Evolutionary conservation across 257 asterid species (phyloP), one percentile per base, ranked within the genome.

Genomic region (Knoxia roxburghii): DNA sequence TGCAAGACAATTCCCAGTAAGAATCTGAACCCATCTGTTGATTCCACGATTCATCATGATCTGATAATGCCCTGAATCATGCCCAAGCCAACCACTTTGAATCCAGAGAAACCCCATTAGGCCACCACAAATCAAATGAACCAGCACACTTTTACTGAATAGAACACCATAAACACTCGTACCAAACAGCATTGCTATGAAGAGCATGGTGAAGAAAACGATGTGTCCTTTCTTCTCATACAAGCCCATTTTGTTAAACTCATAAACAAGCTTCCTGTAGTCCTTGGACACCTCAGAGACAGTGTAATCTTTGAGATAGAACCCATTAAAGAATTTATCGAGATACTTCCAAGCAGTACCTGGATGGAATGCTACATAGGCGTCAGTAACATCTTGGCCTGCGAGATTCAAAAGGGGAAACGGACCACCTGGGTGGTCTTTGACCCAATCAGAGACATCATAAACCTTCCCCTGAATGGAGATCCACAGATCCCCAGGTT

Each of bases 71-170:
- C 96, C 96, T 0, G 98, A 87, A 77, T 91, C 98, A 50, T 91
- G 98, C 23, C 96, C 98, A 26, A 91, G 41, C 98, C 98, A 91
- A 7, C 98, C 98, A 65, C 96, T 91, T 76, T 91, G 96, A 55
- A 89, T 89, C 98, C 98, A 91, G 0, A 85, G 68, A n/a, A 82
- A 61, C 35, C 98, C 98, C 95, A 89, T 87, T 23, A 83, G 7
- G 23, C 81, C 81, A 63, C 89, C 98, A 65, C 81, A 81, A 13
- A 89, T 27, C 61, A 88, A 69, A 67, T 91, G 98, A 23, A 79
- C 70, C 70, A 65, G 40, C 2, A 61, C 27, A 33, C 95, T 82
- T 9, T 83, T 71, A 72, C 83, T 75, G 74, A 30, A 85, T 60
- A 91, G 71, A 55, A 91, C 95, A 46, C 96, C 95, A 65, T 76